These are phyloP conservation scores for Penicillium lagena DNA, from an alignment of 495 filamentous ascomycete species.

Conservation along the genomic window DNA sequence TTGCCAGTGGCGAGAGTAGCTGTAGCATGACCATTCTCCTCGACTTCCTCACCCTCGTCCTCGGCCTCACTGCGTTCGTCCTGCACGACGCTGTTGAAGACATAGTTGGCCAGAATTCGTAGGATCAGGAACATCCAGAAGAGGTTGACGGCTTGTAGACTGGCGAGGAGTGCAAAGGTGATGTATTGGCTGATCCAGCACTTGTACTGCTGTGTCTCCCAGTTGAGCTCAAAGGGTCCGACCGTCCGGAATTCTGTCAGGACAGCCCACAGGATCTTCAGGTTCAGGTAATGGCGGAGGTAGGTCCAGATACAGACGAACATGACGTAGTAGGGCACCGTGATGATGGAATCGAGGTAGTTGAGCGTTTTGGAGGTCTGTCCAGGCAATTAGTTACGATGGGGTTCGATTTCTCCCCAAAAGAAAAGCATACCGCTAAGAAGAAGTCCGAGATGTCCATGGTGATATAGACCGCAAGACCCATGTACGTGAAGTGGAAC, in stretches of 20 bases:
- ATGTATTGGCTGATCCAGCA: conserved; percentile 70
- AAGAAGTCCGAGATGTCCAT: conserved; percentile 97
- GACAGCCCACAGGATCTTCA: conserved; percentile 77
- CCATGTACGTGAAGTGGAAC: conserved; percentile 98
- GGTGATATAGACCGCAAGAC: conserved; percentile 94
- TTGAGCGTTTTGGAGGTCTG: conserved; percentile 92
- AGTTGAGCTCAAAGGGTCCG: conserved; percentile 81
- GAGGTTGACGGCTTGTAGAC: conserved; percentile 73
- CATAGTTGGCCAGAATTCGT: conserved; percentile 58
- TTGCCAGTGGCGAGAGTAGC: conserved; percentile 25
- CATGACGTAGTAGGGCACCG: conserved; percentile 72
- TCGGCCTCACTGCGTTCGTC: conserved; percentile 61
- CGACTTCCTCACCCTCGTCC: conserved; percentile 41
- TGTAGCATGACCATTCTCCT: conserved; percentile 14
- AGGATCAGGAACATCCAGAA: conserved; percentile 85
- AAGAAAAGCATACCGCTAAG: conserved; percentile 68
- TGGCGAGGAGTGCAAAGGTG: conserved; percentile 61
- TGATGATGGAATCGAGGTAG: conserved; percentile 75
- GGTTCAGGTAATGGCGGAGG: conserved; percentile 84
- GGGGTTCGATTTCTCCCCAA: background rate
- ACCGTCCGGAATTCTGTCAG: conserved; percentile 85
- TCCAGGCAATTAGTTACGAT: background rate
- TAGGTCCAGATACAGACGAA: conserved; percentile 90
- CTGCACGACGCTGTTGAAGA: conserved; percentile 41
- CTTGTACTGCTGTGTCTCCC: conserved; percentile 81